Conservation (phyloP, 768 basidiomycete species). For the Thelephora aurantiotincta region DNA sequence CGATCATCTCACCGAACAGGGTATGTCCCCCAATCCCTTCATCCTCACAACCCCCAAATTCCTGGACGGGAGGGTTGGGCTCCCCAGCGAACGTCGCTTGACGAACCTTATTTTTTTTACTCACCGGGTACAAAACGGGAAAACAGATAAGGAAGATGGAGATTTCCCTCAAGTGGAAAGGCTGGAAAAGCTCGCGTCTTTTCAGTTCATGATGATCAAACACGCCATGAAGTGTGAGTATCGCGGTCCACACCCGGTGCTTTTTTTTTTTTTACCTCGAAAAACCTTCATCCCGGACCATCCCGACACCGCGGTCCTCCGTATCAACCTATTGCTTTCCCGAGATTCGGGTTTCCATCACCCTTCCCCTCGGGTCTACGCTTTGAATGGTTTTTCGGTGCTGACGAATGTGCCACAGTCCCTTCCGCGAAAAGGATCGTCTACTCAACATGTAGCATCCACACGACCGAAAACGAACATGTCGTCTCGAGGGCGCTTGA, state of each 20-base stretch:
- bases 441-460: slow-evolving; percentile 96
- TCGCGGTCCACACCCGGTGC: neutral
- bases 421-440: slow-evolving; percentile 69
- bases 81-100: neutral
- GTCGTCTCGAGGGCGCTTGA: slow-evolving; percentile 67
- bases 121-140: too few relatives aligned
- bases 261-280: neutral
- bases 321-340: neutral
- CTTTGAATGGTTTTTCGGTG: neutral
- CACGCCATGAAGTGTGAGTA: slow-evolving; percentile 89
- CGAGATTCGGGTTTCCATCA: neutral
- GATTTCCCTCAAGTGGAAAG: slow-evolving; percentile 33
- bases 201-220: slow-evolving; percentile 82
- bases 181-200: slow-evolving; percentile 69
- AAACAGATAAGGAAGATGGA: slow-evolving; percentile 34
- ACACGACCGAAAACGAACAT: slow-evolving; percentile 84
- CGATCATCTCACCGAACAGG: slow-evolving; percentile 68
- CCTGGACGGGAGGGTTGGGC: too few relatives aligned
- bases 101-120: slow-evolving; percentile 2
- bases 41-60: slow-evolving; percentile 4
- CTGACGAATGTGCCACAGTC: slow-evolving; percentile 30
- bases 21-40: slow-evolving; percentile 21
- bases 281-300: neutral
- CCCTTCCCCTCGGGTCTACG: neutral
- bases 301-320: neutral